A percentile compares a stretch with the other conserved stretches of the same genome.
Evolutionary conservation across 1,284 basidiomycete genomes (phyloP).

Genomic region (Cutaneotrichosporon sp.): DNA sequence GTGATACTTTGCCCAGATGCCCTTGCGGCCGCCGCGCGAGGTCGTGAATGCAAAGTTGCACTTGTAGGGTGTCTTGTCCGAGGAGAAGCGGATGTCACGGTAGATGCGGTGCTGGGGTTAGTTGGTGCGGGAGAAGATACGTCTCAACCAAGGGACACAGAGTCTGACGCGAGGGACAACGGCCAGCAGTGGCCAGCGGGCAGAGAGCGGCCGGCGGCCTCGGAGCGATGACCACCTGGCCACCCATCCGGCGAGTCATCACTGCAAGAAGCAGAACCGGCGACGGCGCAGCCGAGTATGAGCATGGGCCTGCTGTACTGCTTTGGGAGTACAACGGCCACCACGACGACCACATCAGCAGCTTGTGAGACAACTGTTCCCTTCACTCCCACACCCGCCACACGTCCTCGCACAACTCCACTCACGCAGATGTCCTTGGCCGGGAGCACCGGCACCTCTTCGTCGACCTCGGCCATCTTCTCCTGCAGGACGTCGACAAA

Average conservation of each 20-base stretch:
- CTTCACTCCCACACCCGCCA: too few species aligned
- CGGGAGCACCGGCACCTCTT: constrained; percentile 78
- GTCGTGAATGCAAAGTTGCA: constrained; percentile 59
- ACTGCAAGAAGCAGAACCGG: too few species aligned
- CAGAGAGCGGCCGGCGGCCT: too few species aligned
- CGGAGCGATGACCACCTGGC: not conserved
- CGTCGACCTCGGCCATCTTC: constrained; percentile 68
- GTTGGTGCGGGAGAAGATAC: too few species aligned
- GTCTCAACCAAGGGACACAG: too few species aligned
- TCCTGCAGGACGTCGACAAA: constrained; percentile 72
- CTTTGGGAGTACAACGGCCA: too few species aligned
- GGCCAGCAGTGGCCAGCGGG: too few species aligned
- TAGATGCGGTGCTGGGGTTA: constrained; percentile 53
- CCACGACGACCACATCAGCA: too few species aligned
- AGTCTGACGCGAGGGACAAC: too few species aligned
- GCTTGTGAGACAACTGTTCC: too few species aligned
- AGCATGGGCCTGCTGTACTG: not conserved
- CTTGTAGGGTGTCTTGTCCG: constrained; percentile 79
- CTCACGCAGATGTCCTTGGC: constrained; percentile 80
- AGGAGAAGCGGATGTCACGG: constrained; percentile 71
- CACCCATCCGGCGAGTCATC: not conserved
- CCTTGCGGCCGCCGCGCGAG: constrained; percentile 49
- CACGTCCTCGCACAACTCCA: too few species aligned
- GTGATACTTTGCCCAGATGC: constrained; percentile 52
- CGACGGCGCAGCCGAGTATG: not conserved